These are phyloP conservation scores for Serendipita indica DNA, from an alignment of 768 basidiomycete species.

Conservation along the genomic window DNA sequence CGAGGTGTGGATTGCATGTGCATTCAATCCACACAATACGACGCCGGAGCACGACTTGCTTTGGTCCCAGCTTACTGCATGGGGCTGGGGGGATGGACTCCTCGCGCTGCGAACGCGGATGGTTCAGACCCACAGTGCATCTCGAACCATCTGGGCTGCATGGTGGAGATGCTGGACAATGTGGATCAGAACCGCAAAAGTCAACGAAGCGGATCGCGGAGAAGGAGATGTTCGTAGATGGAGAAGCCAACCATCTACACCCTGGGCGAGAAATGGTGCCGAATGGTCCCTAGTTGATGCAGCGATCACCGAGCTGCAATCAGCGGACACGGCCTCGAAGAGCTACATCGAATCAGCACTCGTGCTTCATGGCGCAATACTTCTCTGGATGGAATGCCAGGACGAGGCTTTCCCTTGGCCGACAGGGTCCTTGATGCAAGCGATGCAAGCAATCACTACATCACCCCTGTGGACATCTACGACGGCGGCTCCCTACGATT, in stretches of 20 bases:
- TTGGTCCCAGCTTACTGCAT: conserved; percentile 76
- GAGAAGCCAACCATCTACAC: not conserved
- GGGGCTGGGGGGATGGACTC: conserved; percentile 56
- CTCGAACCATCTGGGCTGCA: conserved; percentile 22
- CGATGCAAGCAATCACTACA: too few relatives aligned
- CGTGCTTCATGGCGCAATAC: too few relatives aligned
- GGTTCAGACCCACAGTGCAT: conserved; percentile 20
- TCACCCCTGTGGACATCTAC: too few relatives aligned
- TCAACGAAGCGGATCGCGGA: conserved; percentile 58
- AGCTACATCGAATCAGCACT: too few relatives aligned
- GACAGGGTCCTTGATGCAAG: too few relatives aligned
- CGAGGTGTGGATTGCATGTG: conserved; percentile 64
- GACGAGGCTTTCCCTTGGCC: too few relatives aligned
- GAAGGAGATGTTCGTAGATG: conserved; percentile 38
- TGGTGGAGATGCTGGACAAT: conserved; percentile 42
- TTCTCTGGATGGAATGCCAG: too few relatives aligned
- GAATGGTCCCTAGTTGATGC: conserved; percentile 11
- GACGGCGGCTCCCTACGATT: too few relatives aligned
- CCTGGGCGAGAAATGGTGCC: conserved; percentile 1
- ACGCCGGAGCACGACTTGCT: conserved; percentile 74
- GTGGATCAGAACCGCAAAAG: conserved; percentile 62
- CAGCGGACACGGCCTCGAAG: too few relatives aligned
- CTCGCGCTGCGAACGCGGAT: conserved; percentile 18
- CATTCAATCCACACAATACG: conserved; percentile 80
- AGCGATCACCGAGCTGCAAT: not conserved